These are phyloP conservation scores for Ophiosphaerella korrae DNA, from an alignment of 2,329 filamentous ascomycete species.

Conservation along the genomic window DNA sequence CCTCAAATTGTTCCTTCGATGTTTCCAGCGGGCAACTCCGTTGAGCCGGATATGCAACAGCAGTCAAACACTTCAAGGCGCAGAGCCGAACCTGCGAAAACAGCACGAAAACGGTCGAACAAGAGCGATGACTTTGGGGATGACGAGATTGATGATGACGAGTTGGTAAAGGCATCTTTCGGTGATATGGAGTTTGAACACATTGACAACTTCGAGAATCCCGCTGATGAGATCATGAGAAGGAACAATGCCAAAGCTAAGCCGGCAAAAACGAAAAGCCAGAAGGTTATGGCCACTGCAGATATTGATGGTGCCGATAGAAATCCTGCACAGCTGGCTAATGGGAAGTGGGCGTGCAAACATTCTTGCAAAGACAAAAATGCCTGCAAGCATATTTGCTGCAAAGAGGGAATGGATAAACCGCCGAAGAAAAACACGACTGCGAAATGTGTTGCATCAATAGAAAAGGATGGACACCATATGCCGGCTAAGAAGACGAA, in stretches of 20 bases:
- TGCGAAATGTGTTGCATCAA: conserved; percentile 27
- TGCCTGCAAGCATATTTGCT: conserved; percentile 74
- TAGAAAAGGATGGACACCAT: conserved; percentile 6
- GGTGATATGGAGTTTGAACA: conserved; percentile 52
- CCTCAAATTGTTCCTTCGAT: conserved; percentile 54
- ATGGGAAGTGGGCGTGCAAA: conserved; percentile 76
- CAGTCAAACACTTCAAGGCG: conserved; percentile 39
- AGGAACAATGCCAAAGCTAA: conserved; percentile 28
- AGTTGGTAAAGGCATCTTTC: conserved; percentile 54
- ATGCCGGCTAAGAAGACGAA: conserved; percentile 7
- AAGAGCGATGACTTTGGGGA: conserved; percentile 59
- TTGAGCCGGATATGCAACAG: conserved; percentile 18
- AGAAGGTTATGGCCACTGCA: conserved; percentile 5
- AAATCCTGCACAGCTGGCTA: conserved; percentile 62
- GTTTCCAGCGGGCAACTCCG: conserved; percentile 46
- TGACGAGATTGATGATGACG: conserved; percentile 58
- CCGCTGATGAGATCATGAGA: conserved; percentile 18
- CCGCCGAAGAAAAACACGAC: conserved; percentile 55
- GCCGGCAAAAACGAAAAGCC: conserved; percentile 7
- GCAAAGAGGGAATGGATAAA: conserved; percentile 71
- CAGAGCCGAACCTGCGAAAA: conserved; percentile 22
- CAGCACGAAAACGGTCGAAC: conserved; percentile 11
- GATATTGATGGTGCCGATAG: conserved; percentile 12
- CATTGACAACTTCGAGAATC: conserved; percentile 57
- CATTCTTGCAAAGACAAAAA: conserved; percentile 69